These are phyloP conservation scores for Rhododendron mucronatum DNA, from an alignment of 148 eudicot genomes.

Conservation along the genomic window DNA sequence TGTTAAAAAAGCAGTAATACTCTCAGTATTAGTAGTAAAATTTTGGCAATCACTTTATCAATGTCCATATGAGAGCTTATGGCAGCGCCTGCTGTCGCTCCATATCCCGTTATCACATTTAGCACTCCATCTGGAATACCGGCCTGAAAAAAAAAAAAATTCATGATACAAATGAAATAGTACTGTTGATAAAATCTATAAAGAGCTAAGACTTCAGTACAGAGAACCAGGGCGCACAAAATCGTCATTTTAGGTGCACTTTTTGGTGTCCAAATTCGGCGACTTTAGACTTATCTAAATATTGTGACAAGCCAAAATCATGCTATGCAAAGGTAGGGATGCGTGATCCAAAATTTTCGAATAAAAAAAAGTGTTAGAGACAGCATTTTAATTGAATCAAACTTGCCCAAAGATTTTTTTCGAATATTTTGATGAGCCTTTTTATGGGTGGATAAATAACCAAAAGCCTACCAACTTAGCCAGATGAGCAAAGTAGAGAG, in stretches of 20 bases:
- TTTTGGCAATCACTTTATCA: constrained; percentile 45
- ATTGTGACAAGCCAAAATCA: not conserved
- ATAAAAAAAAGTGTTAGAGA: too few relatives aligned
- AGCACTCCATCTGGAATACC: constrained; percentile 87
- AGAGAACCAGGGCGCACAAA: not conserved
- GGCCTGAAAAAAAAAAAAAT: constrained; percentile 38
- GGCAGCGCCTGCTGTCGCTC: constrained; percentile 77
- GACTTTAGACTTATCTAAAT: too few relatives aligned
- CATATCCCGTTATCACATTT: constrained; percentile 66
- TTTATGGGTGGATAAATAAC: constrained; percentile 10
- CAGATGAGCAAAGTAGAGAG: constrained; percentile 80
- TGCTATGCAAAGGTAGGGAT: too few relatives aligned
- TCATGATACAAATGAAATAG: not conserved
- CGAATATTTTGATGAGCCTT: too few relatives aligned
- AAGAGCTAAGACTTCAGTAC: too few relatives aligned
- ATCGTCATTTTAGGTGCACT: not conserved
- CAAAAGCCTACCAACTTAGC: constrained; percentile 56
- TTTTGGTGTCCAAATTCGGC: too few relatives aligned
- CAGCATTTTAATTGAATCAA: not conserved
- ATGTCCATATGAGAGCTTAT: constrained; percentile 82
- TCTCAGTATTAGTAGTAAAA: not conserved
- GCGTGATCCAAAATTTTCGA: too few relatives aligned
- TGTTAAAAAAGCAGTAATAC: not conserved
- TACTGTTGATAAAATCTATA: not conserved
- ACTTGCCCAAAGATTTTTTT: not conserved